Conservation (phyloP, 2,329 filamentous ascomycete species). For the Fusarium buxicola region DNA sequence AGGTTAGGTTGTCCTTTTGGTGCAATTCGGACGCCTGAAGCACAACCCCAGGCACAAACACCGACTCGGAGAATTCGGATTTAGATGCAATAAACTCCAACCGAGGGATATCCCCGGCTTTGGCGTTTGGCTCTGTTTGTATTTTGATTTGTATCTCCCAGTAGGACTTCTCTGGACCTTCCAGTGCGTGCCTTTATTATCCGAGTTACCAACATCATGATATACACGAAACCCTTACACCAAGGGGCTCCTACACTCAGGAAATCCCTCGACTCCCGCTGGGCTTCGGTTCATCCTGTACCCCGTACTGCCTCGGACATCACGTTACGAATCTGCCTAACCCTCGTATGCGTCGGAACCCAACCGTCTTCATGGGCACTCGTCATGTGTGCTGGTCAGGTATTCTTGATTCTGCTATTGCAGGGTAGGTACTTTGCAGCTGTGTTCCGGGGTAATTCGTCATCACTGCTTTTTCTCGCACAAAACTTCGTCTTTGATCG, state of each 20-base stretch:
- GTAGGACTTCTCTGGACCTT: background rate
- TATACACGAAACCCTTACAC: conserved; percentile 3
- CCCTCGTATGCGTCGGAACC: too few relatives aligned
- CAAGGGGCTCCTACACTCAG: background rate
- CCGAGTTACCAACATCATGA: conserved; percentile 6
- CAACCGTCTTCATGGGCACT: too few relatives aligned
- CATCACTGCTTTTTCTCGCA: background rate
- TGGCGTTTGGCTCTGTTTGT: too few relatives aligned
- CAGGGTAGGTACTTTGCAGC: too few relatives aligned
- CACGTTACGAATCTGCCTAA: background rate
- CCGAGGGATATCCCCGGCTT: background rate
- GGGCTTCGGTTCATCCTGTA: too few relatives aligned
- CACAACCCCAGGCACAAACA: conserved; percentile 10
- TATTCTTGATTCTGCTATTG: too few relatives aligned
- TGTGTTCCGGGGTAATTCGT: background rate
- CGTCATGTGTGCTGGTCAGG: too few relatives aligned
- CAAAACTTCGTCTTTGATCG: conserved; percentile 37
- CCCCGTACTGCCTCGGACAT: background rate
- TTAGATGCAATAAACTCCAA: conserved; percentile 14
- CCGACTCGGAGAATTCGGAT: conserved; percentile 14
- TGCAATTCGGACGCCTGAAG: background rate
- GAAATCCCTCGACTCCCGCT: background rate
- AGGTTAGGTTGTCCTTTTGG: too few relatives aligned
- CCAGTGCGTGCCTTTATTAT: background rate
- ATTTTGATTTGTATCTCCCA: too few relatives aligned